A percentile compares a stretch with the other conserved stretches of the same genome.
phyloP scores from a whole-genome alignment of 352 stramenopile species.

The Phytophthora pseudosyringae region DNA sequence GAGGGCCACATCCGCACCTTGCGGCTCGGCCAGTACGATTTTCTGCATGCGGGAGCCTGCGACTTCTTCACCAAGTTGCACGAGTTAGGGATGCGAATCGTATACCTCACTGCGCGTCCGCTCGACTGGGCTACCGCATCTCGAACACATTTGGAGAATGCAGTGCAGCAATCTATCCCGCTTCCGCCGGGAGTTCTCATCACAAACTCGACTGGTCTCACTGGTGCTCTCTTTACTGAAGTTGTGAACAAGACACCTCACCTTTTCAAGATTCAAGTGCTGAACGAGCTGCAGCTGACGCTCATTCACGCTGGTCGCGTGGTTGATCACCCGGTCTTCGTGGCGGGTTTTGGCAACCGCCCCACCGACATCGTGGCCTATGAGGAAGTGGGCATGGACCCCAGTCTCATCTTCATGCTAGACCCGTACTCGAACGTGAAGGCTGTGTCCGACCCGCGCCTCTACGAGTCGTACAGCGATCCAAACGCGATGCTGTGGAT shows the following conservation, averaged over 20 bases:
- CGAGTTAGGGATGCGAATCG: constrained; percentile 71
- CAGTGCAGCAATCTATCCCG: constrained; percentile 58
- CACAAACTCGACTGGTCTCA: constrained; percentile 83
- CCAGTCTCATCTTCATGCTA: constrained; percentile 81
- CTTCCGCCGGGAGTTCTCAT: constrained; percentile 78
- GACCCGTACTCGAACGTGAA: constrained; percentile 83
- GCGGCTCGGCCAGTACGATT: constrained; percentile 85
- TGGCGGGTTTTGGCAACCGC: constrained; percentile 89
- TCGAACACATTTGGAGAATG: constrained; percentile 78
- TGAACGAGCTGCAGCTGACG: constrained; percentile 84
- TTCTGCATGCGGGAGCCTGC: constrained; percentile 75
- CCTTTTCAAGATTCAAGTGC: constrained; percentile 82
- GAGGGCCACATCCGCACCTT: constrained; percentile 88
- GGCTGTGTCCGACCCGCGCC: constrained; percentile 57
- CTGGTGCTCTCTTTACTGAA: constrained; percentile 78
- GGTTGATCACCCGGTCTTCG: constrained; percentile 78
- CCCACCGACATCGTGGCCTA: constrained; percentile 84
- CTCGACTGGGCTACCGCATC: constrained; percentile 82
- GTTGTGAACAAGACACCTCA: constrained; percentile 90
- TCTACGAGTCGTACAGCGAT: constrained; percentile 87
- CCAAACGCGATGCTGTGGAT: constrained; percentile 83
- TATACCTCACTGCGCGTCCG: constrained; percentile 83
- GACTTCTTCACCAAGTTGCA: constrained; percentile 87
- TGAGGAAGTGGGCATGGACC: constrained; percentile 75
- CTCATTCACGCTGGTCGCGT: constrained; percentile 80